A percentile compares a stretch with the other conserved stretches of the same genome.
These are phyloP conservation scores for Chytriomyces hyalinus DNA, from an alignment of 192 early-diverging fungal genomes.

Conservation along the genomic window DNA sequence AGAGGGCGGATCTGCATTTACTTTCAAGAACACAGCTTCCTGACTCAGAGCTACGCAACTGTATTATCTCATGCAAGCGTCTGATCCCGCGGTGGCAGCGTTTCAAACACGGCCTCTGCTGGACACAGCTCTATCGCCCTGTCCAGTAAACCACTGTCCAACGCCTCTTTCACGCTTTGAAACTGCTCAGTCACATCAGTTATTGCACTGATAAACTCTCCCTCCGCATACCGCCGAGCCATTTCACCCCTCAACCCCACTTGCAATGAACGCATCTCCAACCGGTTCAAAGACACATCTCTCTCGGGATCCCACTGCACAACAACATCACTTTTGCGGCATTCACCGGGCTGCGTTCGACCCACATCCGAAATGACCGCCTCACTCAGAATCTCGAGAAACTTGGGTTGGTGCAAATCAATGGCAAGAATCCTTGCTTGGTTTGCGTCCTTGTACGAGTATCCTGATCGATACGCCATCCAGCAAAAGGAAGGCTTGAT, in stretches of 20 bases:
- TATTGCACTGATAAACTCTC: conserved; percentile 18
- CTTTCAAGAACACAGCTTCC: no score
- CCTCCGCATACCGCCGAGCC: conserved; percentile 13
- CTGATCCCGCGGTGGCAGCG: no score
- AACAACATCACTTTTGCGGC: conserved; percentile 11
- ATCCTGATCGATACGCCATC: conserved; percentile 34
- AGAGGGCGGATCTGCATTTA: no score
- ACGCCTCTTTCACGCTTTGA: not conserved
- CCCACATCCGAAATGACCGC: not conserved
- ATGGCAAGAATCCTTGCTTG: conserved; percentile 27
- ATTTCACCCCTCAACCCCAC: conserved; percentile 24
- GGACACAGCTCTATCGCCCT: not conserved
- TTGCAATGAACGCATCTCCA: conserved; percentile 25
- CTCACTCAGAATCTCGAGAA: not conserved
- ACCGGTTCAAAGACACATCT: conserved; percentile 15
- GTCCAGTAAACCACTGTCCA: not conserved
- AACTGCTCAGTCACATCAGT: conserved; percentile 24
- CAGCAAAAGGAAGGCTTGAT: conserved; percentile 37
- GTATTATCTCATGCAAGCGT: no score
- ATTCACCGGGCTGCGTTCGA: not conserved
- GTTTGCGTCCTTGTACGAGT: conserved; percentile 17
- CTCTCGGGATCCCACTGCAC: conserved; percentile 38
- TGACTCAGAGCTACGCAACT: no score
- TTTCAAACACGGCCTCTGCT: not conserved
- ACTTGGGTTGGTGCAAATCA: conserved; percentile 12